Evolutionary conservation across 805 yeast genomes (phyloP).

Genomic region (Metschnikowia noctiluminum): DNA sequence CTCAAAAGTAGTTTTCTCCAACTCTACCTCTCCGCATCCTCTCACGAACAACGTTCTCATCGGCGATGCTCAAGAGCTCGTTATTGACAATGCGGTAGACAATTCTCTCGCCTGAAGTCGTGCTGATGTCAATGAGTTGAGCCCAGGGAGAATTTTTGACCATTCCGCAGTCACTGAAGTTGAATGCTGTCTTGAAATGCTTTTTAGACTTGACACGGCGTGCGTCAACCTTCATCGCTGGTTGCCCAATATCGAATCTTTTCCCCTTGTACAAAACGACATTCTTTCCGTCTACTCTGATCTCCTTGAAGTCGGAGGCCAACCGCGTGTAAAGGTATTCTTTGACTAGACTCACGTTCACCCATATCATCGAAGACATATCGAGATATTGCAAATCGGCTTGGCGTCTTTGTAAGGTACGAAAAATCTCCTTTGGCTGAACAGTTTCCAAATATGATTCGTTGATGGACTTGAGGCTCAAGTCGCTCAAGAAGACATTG

Average conservation of each 20-base stretch:
- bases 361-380: conserved; percentile 47
- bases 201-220: neutral
- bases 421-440: conserved; percentile 33
- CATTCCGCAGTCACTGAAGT: conserved; percentile 51
- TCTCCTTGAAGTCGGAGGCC: conserved; percentile 1
- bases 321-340: conserved; percentile 24
- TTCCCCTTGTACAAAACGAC: conserved; percentile 4
- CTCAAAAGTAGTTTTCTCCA: conserved; percentile 38
- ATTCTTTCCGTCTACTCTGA: conserved; percentile 6
- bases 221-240: neutral
- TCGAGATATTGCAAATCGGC: conserved; percentile 34
- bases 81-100: conserved; percentile 29
- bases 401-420: conserved; percentile 6
- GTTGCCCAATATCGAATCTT: conserved; percentile 6
- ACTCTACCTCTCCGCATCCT: conserved; percentile 39
- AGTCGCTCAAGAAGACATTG: conserved; percentile 37
- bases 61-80: conserved; percentile 27
- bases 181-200: conserved; percentile 20
- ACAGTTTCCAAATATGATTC: conserved; percentile 27
- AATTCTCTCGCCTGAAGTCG: conserved; percentile 11
- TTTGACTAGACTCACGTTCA: conserved; percentile 37
- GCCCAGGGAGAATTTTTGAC: conserved; percentile 48
- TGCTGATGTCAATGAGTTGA: conserved; percentile 10
- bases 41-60: conserved; percentile 31
- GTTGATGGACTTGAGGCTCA: conserved; percentile 39